Conservation (phyloP, 768 basidiomycete genomes). For the Stropharia rugosoannulata region DNA sequence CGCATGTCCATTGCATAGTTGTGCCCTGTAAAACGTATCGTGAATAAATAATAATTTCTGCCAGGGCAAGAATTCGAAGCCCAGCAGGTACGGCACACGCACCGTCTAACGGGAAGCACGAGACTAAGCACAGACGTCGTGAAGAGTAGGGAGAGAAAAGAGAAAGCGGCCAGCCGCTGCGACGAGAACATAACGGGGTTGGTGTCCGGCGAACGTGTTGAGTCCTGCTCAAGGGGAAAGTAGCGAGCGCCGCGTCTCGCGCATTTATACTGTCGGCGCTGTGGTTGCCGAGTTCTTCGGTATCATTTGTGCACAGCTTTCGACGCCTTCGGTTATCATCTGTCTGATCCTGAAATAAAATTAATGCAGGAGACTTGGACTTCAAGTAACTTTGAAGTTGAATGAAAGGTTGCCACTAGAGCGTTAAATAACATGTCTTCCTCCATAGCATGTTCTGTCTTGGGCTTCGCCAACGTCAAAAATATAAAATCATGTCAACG, state of each 20-base stretch:
- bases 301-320: background rate
- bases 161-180: constrained; percentile 31
- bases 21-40: constrained; percentile 26
- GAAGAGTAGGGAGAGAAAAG: constrained; percentile 15
- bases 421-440: too few relatives aligned
- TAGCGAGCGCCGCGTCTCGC: background rate
- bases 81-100: background rate
- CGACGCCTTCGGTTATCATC: background rate
- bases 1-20: constrained; percentile 62
- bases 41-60: background rate
- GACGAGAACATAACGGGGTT: constrained; percentile 33
- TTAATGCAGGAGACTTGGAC: too few relatives aligned
- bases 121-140: constrained; percentile 15
- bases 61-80: background rate
- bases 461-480: too few relatives aligned
- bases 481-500: too few relatives aligned
- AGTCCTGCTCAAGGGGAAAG: constrained; percentile 20
- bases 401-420: too few relatives aligned
- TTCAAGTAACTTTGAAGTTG: too few relatives aligned
- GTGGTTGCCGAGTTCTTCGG: background rate
- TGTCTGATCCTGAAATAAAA: too few relatives aligned
- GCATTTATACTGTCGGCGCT: background rate
- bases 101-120: constrained; percentile 20
- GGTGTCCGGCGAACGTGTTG: constrained; percentile 44
- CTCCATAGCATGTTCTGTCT: too few relatives aligned